phyloP scores from a whole-genome alignment of 345 rosid genomes.

The Pugionium dolabratum region DNA sequence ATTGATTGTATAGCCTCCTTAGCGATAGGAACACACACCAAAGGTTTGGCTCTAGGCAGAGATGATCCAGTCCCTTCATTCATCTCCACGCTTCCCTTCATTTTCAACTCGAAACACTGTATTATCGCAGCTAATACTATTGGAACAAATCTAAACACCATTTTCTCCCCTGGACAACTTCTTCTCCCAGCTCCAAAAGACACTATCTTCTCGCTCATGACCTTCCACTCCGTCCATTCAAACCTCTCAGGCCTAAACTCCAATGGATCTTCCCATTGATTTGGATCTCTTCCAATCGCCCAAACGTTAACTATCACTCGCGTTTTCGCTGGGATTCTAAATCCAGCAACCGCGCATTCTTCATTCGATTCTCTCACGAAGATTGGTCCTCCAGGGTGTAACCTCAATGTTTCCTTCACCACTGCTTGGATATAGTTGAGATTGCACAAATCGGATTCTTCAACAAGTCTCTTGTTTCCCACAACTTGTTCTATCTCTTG shows the following conservation, averaged over 20 bases:
- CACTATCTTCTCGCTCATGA: slow-evolving; percentile 46
- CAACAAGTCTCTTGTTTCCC: slow-evolving; percentile 52
- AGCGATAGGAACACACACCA: slow-evolving; percentile 53
- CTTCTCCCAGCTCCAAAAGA: slow-evolving; percentile 66
- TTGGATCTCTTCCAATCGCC: slow-evolving; percentile 55
- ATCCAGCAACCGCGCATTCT: slow-evolving; percentile 48
- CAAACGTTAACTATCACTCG: slow-evolving; percentile 57
- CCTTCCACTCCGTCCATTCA: slow-evolving; percentile 43
- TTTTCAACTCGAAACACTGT: slow-evolving; percentile 42
- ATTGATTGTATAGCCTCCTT: slow-evolving; percentile 31
- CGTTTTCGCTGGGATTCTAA: slow-evolving; percentile 53
- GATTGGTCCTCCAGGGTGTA: slow-evolving; percentile 68
- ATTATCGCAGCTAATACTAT: slow-evolving; percentile 31
- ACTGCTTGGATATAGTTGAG: slow-evolving; percentile 67
- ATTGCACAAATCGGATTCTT: slow-evolving; percentile 58
- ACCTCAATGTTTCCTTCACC: slow-evolving; percentile 65
- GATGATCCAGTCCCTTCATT: slow-evolving; percentile 57
- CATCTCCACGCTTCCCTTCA: slow-evolving; percentile 51
- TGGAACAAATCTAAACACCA: slow-evolving; percentile 39
- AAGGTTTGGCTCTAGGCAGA: slow-evolving; percentile 54
- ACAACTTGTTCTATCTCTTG: slow-evolving; percentile 58
- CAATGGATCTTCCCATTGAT: slow-evolving; percentile 55
- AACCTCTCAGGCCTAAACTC: slow-evolving; percentile 68
- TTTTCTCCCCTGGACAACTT: slow-evolving; percentile 52
- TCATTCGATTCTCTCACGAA: slow-evolving; percentile 51